These are phyloP conservation scores for Ceratocystis destructans DNA, from an alignment of 2,329 filamentous ascomycete species.

Conservation along the genomic window DNA sequence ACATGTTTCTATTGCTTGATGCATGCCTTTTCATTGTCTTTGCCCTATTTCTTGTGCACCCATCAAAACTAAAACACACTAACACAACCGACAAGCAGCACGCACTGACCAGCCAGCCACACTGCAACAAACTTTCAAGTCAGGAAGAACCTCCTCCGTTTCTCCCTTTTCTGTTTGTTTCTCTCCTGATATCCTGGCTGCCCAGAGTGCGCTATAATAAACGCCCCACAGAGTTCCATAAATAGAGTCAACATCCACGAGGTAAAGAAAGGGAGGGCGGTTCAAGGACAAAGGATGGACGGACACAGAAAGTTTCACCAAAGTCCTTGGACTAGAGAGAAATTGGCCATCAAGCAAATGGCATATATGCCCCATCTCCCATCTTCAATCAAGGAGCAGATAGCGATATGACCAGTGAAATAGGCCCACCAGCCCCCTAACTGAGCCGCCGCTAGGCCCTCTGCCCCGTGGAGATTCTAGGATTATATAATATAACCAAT, in stretches of 20 bases:
- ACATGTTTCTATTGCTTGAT: neutral
- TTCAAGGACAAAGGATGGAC: neutral
- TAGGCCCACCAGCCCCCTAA: neutral
- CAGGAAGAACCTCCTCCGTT: neutral
- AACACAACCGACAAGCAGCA: neutral
- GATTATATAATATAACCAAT: too few relatives aligned
- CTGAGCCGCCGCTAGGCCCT: neutral
- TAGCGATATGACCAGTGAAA: neutral
- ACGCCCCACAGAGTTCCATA: neutral
- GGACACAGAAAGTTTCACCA: neutral
- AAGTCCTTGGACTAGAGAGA: neutral
- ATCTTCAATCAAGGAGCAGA: too few relatives aligned
- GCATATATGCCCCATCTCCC: too few relatives aligned
- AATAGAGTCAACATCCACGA: neutral
- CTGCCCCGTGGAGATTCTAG: neutral
- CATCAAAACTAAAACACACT: slow-evolving; percentile 2
- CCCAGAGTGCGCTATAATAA: neutral
- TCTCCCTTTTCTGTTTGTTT: neutral
- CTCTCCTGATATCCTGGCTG: neutral
- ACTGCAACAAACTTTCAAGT: neutral
- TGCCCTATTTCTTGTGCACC: neutral
- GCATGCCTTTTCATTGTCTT: too few relatives aligned
- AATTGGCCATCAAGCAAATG: too few relatives aligned
- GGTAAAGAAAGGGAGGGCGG: neutral
- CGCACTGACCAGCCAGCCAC: neutral